Evolutionary conservation across 208 protist species (phyloP), one percentile per base, ranked within the genome.

Genomic region (Crithidia brevicula): DNA sequence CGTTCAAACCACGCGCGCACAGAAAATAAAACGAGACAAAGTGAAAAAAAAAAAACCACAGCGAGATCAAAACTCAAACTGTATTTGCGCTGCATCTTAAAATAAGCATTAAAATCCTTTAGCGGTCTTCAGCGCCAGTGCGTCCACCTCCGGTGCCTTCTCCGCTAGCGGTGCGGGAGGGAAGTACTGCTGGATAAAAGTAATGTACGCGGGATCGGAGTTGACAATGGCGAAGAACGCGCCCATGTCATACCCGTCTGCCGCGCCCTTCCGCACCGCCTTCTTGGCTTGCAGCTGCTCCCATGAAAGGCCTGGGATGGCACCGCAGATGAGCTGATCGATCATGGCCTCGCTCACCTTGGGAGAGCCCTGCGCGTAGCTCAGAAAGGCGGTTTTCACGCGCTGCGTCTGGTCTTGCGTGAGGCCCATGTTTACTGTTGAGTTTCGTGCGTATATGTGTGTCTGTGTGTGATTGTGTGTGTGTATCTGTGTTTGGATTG

Each of bases 291-390:
- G 91, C 42, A 96, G 79, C 65, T 93, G 81, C 69, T 96, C 86
- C 88, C 88, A 96, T 11, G 77, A 71, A 2, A 93, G 74, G 1
- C 86, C 86, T 3, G 91, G 91, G 27, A 96, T 81, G 67, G 91
- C 91, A 46, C 86, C 91, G 67, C 91, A 96, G 64, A 96, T 94
- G 42, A 96, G 67, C 62, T 96, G 91, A 59, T 96, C 91, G 28
- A 96, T 93, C 91, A 96, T 96, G 11, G 85, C 79, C 67, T 92
- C 86, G 49, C 58, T 62, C 34, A 96, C 78, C 67, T 89, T 91
- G 0, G 74, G 78, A 64, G 92, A 80, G 9, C 86, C 91, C 71
- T 96, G 91, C 13, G 91, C 66, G 66, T 96, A 96, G 69, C 79
- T 88, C 45, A 96, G 84, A 61, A 94, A 96, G 8, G 91, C 91